Base-by-base conservation (phyloP, 2,329 filamentous ascomycete species). In the Malbranchea zuffiana region DNA sequence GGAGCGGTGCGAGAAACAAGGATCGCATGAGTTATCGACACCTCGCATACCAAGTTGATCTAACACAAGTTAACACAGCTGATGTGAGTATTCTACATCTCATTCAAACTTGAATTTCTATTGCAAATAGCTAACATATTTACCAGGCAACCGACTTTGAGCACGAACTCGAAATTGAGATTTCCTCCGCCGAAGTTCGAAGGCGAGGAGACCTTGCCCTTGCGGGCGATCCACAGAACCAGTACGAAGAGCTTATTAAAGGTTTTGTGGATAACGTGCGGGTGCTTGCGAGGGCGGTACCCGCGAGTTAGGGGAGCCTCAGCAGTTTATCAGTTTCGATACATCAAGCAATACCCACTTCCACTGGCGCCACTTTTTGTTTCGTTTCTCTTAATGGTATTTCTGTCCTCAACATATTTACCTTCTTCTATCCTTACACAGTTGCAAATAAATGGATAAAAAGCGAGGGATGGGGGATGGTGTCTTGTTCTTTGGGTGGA, bases 21-120 rank as follows among this genome's bases (percentile, higher is more conserved):
- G 87, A 98, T 59, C 75, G 90, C 12, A 67, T 98, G 55, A 92
- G 83, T 54, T 98, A 98, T 61, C 78, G 72, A 6, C 92, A 96
- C 56, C 72, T 86, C 26, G 77, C 75, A 37, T 95, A 92, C 55
- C 83, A 90, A 55, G 73, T 98, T 48, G 90, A 98, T 60, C 66
- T 98, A 34, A 98, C 90, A 0, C 87, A 95, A 57, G 90, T 98
- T 27, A 81, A 77, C 7, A 70, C 55, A 29, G 52, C 60, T 21
- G 65, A 72, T 43, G 62, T 65, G 15, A 32, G 29, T n/a, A n/a
- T n/a, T n/a, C n/a, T n/a, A n/a, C n/a, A n/a, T n/a, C n/a, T n/a
- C n/a, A n/a, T n/a, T n/a, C n/a, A n/a, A n/a, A n/a, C n/a, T n/a
- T n/a, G n/a, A n/a, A n/a, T 26, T 20, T 16, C 4, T 13, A 16